Conservation (phyloP, 2,329 filamentous ascomycete genomes). For the Xylariaceae sp. region DNA sequence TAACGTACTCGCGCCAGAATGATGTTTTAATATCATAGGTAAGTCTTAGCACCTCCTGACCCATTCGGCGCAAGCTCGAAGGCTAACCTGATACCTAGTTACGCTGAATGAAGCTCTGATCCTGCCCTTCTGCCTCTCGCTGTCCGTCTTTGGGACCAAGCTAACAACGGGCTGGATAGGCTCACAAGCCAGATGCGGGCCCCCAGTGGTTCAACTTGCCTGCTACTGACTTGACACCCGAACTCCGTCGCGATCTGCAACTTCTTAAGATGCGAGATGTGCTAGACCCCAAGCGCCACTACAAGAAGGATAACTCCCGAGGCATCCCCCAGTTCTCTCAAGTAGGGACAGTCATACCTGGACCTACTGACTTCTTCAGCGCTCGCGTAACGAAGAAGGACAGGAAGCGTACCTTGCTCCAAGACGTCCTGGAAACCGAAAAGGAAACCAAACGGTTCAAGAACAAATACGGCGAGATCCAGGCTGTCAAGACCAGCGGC, state of each 20-base stretch:
- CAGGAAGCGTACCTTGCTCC: conserved; percentile 77
- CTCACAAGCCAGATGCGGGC: conserved; percentile 57
- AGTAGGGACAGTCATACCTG: conserved; percentile 81
- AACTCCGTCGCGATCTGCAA: conserved; percentile 85
- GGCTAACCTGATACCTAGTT: conserved; percentile 58
- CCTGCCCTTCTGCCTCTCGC: background rate
- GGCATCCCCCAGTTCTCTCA: conserved; percentile 78
- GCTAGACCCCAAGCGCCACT: conserved; percentile 71
- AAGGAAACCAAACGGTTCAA: conserved; percentile 67
- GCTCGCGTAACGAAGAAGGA: conserved; percentile 80
- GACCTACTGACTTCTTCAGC: conserved; percentile 81
- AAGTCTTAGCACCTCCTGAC: background rate
- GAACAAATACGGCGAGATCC: conserved; percentile 81
- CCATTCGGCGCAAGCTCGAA: background rate
- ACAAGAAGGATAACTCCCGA: conserved; percentile 78
- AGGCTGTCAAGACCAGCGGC: conserved; percentile 75
- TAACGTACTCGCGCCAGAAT: conserved; percentile 61
- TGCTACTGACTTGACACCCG: conserved; percentile 73
- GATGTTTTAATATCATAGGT: conserved; percentile 33
- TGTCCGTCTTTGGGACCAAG: background rate
- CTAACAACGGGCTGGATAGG: conserved; percentile 24
- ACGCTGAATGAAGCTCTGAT: conserved; percentile 52
- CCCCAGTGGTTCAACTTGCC: conserved; percentile 84
- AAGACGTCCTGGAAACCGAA: conserved; percentile 71
- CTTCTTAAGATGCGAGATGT: conserved; percentile 66